phyloP scores from a whole-genome alignment of 495 filamentous ascomycete genomes.

The Talaromyces borbonicus region DNA sequence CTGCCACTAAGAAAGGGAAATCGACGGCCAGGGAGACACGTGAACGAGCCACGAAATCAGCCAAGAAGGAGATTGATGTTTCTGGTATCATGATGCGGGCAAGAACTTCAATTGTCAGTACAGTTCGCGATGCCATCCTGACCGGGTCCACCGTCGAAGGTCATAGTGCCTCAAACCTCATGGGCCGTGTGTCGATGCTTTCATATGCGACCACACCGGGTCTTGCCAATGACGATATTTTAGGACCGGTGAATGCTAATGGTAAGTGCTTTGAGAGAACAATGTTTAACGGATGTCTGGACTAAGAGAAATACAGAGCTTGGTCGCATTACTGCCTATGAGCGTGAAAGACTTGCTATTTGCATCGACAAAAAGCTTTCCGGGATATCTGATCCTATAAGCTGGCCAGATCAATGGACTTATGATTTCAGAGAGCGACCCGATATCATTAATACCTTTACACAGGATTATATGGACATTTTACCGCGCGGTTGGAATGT shows the following conservation, averaged over 20 bases:
- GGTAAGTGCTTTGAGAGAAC: conserved; percentile 16
- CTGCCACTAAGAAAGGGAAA: not conserved
- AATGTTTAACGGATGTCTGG: not conserved
- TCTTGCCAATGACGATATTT: conserved; percentile 18
- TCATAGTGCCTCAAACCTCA: conserved; percentile 32
- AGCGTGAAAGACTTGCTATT: conserved; percentile 34
- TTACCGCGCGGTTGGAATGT: conserved; percentile 77
- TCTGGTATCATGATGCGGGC: conserved; percentile 33
- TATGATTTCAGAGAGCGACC: conserved; percentile 15
- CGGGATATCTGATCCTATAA: conserved; percentile 29
- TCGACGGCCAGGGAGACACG: conserved; percentile 1
- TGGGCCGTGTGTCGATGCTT: conserved; percentile 39
- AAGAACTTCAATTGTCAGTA: conserved; percentile 25
- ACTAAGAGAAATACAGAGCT: conserved; percentile 23
- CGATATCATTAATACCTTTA: conserved; percentile 24
- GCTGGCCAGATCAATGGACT: conserved; percentile 24
- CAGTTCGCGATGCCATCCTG: conserved; percentile 28
- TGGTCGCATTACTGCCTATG: conserved; percentile 36
- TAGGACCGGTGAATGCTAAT: conserved; percentile 36
- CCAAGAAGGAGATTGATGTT: conserved; percentile 30
- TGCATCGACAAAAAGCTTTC: conserved; percentile 33
- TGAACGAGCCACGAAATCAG: conserved; percentile 5
- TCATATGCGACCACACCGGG: conserved; percentile 31
- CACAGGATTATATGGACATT: conserved; percentile 43
- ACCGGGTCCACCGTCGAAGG: conserved; percentile 38